A percentile compares a stretch with the other conserved stretches of the same genome.
phyloP scores from a whole-genome alignment of 2,329 filamentous ascomycete genomes.

The Plenodomus tracheiphilus region DNA sequence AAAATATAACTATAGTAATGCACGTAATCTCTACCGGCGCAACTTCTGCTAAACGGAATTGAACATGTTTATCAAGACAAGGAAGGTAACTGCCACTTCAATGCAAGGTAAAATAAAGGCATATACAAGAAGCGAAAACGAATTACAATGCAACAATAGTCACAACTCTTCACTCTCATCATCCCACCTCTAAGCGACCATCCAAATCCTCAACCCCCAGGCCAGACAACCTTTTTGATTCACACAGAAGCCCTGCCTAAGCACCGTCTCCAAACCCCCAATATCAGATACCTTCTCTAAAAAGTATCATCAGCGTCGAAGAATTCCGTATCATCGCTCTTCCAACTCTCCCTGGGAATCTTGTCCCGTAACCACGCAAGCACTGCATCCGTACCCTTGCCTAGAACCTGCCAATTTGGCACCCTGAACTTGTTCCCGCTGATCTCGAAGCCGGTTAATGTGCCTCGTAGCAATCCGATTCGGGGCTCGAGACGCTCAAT shows the following conservation, averaged over 20 bases:
- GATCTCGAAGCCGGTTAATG: slow-evolving; percentile 71
- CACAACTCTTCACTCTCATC: background rate
- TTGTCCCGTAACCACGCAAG: slow-evolving; percentile 79
- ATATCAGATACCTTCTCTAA: slow-evolving; percentile 4
- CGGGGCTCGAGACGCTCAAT: slow-evolving; percentile 80
- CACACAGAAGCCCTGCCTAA: no score
- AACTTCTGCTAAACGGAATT: no score
- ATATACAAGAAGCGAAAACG: background rate
- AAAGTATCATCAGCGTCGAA: slow-evolving; percentile 22
- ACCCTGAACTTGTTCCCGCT: slow-evolving; percentile 86
- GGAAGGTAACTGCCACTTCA: no score
- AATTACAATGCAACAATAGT: background rate
- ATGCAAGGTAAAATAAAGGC: background rate
- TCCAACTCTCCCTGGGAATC: slow-evolving; percentile 57
- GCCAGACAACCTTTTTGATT: no score
- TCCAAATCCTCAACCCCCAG: background rate
- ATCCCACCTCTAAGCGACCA: background rate
- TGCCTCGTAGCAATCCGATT: slow-evolving; percentile 74
- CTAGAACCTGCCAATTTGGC: slow-evolving; percentile 79
- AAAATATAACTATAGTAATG: no score
- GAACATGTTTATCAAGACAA: no score
- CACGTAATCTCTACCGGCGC: no score
- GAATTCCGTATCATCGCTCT: slow-evolving; percentile 26
- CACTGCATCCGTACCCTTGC: slow-evolving; percentile 84
- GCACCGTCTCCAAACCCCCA: background rate